Base-by-base conservation (phyloP, 768 basidiomycete genomes). In the Sporobolomyces roseus region DNA sequence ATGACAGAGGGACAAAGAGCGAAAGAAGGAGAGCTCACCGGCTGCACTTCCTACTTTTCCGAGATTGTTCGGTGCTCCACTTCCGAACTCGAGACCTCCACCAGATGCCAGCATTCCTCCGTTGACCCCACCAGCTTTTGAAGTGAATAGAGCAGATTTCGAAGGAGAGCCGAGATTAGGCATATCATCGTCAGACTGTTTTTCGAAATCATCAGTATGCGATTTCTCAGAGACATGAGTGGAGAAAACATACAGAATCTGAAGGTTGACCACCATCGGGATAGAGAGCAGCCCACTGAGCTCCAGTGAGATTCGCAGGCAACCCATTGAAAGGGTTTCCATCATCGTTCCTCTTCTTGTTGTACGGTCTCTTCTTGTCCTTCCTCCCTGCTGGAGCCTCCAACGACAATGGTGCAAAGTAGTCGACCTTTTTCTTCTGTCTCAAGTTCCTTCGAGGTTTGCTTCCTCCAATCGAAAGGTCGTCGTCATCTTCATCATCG, bases 21-120 rank as follows among this genome's bases (percentile, higher is more conserved):
- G 49, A 50, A 25, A 50, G 27, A 29, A 17, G 27, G 49, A 21
- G 10, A 19, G 68, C 63, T 41, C 14, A 66, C 71, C 62, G 19
- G 70, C 73, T 2, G 63, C 58, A 16, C 45, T 56, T 21, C 43
- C 50, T 14, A 75, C 70, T 45, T 75, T 75, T 56, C 75, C 76
- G 14, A 77, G 56, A 45, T 74, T 75, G 33, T 38, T 58, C 12
- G 74, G 73, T 9, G 71, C 70, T 36, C 74, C 76, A 23, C 33
- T 21, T 12, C 54, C 65, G 36, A 67, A 52, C 43, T 71, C 74
- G 43, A 70, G 33, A 16, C 68, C 73, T 30, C 75, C 75, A n/a
- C 70, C 71, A 0, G 58, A 60, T 3, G 71, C 61, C 51, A 75
- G 43, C 62, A 72, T 70, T 4, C 70, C 70, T 7, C 70, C 66